These are phyloP conservation scores for Acanthamoeba castellanii DNA, from an alignment of 208 protist species.

Conservation along the genomic window DNA sequence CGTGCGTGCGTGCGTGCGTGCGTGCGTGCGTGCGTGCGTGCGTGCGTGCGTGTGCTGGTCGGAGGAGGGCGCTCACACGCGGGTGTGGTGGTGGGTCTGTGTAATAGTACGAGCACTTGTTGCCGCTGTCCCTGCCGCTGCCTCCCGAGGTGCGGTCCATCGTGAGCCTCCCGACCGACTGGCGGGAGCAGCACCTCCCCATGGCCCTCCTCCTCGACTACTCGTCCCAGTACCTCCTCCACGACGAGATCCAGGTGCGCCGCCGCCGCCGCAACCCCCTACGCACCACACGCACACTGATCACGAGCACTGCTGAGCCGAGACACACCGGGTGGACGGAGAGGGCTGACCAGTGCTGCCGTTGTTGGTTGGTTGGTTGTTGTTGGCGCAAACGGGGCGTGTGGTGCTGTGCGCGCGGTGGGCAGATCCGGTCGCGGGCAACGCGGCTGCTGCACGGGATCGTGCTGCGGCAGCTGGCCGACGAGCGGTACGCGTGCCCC, in stretches of 20 bases:
- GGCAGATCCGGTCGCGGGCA: background rate
- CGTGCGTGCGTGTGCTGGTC: background rate
- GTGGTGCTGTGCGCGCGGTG: background rate
- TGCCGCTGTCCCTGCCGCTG: slow-evolving; percentile 10
- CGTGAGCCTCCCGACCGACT: background rate
- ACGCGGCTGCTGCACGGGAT: background rate
- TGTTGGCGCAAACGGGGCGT: no score
- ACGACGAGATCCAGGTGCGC: background rate
- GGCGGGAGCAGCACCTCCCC: slow-evolving; percentile 4
- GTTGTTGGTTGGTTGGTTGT: no score
- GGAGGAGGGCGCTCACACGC: background rate
- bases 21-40: no score
- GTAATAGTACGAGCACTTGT: slow-evolving; percentile 2
- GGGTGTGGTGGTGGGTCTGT: no score
- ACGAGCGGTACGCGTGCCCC: background rate
- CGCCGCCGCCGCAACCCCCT: background rate
- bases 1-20: no score
- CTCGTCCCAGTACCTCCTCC: background rate
- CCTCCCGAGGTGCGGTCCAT: slow-evolving; percentile 6
- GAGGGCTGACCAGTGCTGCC: no score
- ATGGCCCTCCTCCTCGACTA: slow-evolving; percentile 21
- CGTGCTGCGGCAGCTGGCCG: background rate
- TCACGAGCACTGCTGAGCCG: no score
- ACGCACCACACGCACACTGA: no score
- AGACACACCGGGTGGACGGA: no score